Evolutionary conservation across 2,329 filamentous ascomycete genomes (phyloP).

Genomic region (Delphinella strobiligena): DNA sequence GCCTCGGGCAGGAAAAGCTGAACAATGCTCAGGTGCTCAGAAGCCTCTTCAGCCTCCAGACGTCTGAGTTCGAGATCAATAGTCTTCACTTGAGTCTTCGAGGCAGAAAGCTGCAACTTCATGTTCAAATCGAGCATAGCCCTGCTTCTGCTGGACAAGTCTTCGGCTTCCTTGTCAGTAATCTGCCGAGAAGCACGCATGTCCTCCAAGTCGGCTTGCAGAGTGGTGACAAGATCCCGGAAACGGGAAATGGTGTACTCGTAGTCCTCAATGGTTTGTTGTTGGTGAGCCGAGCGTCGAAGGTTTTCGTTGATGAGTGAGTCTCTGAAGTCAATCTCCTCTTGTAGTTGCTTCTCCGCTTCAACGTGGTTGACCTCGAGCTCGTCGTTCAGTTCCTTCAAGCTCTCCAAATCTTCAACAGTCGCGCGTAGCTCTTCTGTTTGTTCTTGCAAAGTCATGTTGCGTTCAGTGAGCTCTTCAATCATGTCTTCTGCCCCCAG

Average conservation of each 20-base stretch:
- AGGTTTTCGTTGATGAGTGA: conserved; percentile 71
- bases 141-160: conserved; percentile 74
- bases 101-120: conserved; percentile 80
- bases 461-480: conserved; percentile 79
- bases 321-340: conserved; percentile 84
- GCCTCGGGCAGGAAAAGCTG: conserved; percentile 80
- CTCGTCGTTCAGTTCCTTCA: conserved; percentile 91
- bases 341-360: conserved; percentile 85
- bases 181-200: conserved; percentile 86
- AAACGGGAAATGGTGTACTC: conserved; percentile 85
- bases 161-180: conserved; percentile 83
- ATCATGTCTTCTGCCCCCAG: conserved; percentile 88
- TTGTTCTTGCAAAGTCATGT: conserved; percentile 69
- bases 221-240: conserved; percentile 71
- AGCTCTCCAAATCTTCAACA: conserved; percentile 75
- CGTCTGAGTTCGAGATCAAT: conserved; percentile 82
- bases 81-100: conserved; percentile 86
- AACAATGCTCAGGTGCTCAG: conserved; percentile 78
- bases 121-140: conserved; percentile 96
- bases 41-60: conserved; percentile 78
- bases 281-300: conserved; percentile 61
- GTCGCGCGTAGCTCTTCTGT: conserved; percentile 71
- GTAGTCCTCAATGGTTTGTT: conserved; percentile 70
- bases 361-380: conserved; percentile 88
- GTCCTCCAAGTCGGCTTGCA: conserved; percentile 81